Evolutionary conservation across 352 stramenopile genomes (phyloP).

Genomic region (Globisporangium alternatum): DNA sequence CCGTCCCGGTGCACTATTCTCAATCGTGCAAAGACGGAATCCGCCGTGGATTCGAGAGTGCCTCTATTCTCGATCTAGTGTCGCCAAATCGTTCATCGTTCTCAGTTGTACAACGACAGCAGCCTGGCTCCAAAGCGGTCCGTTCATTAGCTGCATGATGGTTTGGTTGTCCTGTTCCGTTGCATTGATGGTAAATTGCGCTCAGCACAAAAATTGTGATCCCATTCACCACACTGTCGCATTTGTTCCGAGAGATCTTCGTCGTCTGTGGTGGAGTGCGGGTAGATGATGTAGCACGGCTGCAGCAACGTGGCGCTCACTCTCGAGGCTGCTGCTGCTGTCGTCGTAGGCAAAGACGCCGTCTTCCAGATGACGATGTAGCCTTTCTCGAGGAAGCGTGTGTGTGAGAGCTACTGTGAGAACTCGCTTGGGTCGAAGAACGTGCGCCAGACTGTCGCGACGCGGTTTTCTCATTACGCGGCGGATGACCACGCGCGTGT

Average conservation of each 20-base stretch:
- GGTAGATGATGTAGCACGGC: slow-evolving; percentile 36
- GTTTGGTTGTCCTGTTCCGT: no score
- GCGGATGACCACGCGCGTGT: slow-evolving; percentile 26
- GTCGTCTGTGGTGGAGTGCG: no score
- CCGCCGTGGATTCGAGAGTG: no score
- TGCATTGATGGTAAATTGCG: slow-evolving; percentile 14
- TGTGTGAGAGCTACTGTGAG: slow-evolving; percentile 31
- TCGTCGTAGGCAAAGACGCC: slow-evolving; percentile 14
- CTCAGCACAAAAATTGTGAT: slow-evolving; percentile 35
- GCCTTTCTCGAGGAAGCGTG: slow-evolving; percentile 36
- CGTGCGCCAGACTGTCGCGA: slow-evolving; percentile 41
- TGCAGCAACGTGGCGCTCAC: slow-evolving; percentile 24
- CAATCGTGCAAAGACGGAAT: no score
- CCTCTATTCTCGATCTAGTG: no score
- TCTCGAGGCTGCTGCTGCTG: no score
- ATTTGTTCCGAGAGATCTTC: slow-evolving; percentile 11
- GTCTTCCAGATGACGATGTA: slow-evolving; percentile 42
- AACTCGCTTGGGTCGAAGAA: slow-evolving; percentile 44
- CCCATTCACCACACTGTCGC: slow-evolving; percentile 21
- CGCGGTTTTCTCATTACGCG: slow-evolving; percentile 32
- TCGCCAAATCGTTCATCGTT: no score
- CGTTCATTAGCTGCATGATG: no score
- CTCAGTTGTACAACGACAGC: no score
- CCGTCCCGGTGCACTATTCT: no score
- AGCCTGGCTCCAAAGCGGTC: no score